A percentile compares a stretch with the other conserved stretches of the same genome.
Conservation (phyloP, 306 rosid genomes). For the Dicorynia guianensis region DNA sequence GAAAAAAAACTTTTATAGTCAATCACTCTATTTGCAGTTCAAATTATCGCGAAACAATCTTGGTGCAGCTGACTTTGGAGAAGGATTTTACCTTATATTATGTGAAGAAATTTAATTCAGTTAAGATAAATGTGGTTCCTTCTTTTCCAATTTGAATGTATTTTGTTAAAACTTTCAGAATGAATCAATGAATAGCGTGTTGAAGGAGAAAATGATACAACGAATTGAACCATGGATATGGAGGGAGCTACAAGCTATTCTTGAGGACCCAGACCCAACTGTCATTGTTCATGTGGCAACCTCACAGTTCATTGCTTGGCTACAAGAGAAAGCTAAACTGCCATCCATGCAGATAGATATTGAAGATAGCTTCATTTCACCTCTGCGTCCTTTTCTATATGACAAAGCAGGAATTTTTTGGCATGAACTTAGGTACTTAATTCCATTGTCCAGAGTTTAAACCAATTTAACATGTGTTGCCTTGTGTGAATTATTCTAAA, state of each 20-base stretch:
- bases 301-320: constrained; percentile 51
- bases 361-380: constrained; percentile 45
- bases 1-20: neutral
- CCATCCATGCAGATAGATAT: constrained; percentile 38
- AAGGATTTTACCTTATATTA: neutral
- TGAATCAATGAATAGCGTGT: constrained; percentile 32
- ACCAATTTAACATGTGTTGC: neutral
- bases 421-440: constrained; percentile 69
- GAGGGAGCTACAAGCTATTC: constrained; percentile 68
- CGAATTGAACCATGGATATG: constrained; percentile 68
- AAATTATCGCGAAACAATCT: constrained; percentile 13
- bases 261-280: constrained; percentile 60
- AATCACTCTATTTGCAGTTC: constrained; percentile 6
- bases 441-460: neutral
- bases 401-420: constrained; percentile 60
- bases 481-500: neutral
- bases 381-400: constrained; percentile 53
- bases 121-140: neutral
- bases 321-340: constrained; percentile 42
- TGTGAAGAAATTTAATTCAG: neutral
- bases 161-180: constrained; percentile 32
- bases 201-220: constrained; percentile 42
- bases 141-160: neutral
- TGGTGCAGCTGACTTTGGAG: neutral
- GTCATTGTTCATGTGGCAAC: constrained; percentile 62